Percentiles rank a stretch among this genome's conserved stretches.
Conservation (phyloP, 2,329 filamentous ascomycete species). For the Monosporascus sp. region DNA sequence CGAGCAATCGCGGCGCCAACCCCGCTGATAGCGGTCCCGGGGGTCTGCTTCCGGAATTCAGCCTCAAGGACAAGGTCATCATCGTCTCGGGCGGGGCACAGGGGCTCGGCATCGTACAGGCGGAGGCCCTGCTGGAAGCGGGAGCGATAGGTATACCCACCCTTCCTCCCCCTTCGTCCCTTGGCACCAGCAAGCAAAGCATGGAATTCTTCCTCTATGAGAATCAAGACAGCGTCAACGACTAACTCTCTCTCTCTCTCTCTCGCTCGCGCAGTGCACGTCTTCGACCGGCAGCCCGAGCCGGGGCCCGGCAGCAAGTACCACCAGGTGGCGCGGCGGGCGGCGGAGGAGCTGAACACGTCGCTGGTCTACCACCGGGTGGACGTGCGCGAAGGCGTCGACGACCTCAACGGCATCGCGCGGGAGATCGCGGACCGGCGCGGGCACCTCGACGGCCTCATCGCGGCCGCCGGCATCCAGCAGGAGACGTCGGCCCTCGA, state of each 20-base stretch:
- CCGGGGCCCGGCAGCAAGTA: slow-evolving; percentile 55
- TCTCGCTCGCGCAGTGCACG: slow-evolving; percentile 50
- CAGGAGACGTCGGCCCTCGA: slow-evolving; percentile 80
- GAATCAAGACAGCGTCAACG: background rate
- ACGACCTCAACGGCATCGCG: slow-evolving; percentile 61
- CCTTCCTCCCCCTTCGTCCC: background rate
- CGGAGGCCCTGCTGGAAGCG: slow-evolving; percentile 73
- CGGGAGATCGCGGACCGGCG: slow-evolving; percentile 63
- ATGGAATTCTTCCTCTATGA: no score
- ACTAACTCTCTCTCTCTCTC: background rate
- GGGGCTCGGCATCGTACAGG: slow-evolving; percentile 72
- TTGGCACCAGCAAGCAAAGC: no score
- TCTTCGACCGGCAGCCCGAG: slow-evolving; percentile 56
- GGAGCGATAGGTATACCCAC: slow-evolving; percentile 56
- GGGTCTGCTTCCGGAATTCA: slow-evolving; percentile 63
- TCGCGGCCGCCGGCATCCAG: slow-evolving; percentile 67
- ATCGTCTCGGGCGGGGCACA: slow-evolving; percentile 72
- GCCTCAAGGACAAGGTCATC: slow-evolving; percentile 66
- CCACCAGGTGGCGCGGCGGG: slow-evolving; percentile 57
- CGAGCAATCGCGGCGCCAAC: background rate
- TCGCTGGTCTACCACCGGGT: slow-evolving; percentile 70
- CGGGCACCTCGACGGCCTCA: slow-evolving; percentile 71
- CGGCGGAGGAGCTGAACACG: slow-evolving; percentile 59
- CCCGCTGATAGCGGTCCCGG: background rate
- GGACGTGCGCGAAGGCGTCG: slow-evolving; percentile 67